Conservation (phyloP, 2,329 filamentous ascomycete genomes). For the Aspergillus thermomutatus region DNA sequence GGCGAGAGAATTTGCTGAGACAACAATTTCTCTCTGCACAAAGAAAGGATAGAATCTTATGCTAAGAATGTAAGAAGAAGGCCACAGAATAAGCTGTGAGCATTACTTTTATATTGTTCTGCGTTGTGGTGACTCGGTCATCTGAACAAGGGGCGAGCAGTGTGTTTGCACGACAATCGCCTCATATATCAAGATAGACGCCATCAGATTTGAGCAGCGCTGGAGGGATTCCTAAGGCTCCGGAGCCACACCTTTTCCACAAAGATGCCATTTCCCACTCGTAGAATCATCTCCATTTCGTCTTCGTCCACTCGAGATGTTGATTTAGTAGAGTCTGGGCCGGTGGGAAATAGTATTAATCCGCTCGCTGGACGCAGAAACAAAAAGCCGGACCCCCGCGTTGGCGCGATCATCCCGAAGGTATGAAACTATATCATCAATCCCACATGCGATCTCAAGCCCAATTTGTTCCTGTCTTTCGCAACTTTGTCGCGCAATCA, state of each 20-base stretch:
- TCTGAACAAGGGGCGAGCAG: not conserved
- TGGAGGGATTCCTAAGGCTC: not conserved
- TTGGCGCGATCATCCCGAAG: conserved; percentile 29
- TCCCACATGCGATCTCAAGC: conserved; percentile 13
- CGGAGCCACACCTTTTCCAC: not conserved
- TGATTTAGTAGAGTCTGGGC: conserved; percentile 17
- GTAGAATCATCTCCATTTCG: not conserved
- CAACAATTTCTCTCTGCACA: not conserved
- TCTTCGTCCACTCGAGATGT: conserved; percentile 1
- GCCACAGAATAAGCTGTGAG: not conserved
- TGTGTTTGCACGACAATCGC: conserved; percentile 3
- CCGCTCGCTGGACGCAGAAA: conserved; percentile 40
- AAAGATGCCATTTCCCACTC: not conserved
- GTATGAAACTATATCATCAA: conserved; percentile 26
- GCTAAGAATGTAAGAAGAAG: not conserved
- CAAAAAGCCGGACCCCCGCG: conserved; percentile 39
- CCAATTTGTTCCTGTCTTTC: conserved; percentile 8
- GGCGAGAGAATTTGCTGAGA: not conserved
- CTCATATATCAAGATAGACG: conserved; percentile 6
- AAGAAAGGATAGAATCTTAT: not conserved
- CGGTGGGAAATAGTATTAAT: conserved; percentile 42
- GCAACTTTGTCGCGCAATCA: conserved; percentile 23
- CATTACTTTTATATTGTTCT: not conserved
- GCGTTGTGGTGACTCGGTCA: not conserved
- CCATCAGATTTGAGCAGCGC: conserved; percentile 1